Evolutionary conservation across 1,284 basidiomycete genomes (phyloP).

Genomic region (Irpex sp.): DNA sequence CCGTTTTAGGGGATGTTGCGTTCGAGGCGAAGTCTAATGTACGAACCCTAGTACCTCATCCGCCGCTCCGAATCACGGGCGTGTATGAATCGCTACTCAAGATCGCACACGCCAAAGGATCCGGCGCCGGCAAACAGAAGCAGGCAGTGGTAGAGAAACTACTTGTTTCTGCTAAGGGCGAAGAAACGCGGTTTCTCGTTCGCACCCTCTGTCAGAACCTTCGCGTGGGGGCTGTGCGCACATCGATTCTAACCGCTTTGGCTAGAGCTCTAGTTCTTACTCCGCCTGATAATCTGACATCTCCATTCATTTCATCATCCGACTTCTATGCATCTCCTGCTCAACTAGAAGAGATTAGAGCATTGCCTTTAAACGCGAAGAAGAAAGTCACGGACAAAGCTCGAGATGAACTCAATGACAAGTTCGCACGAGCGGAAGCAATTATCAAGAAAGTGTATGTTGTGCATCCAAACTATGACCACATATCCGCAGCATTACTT

Average conservation of each 20-base stretch:
- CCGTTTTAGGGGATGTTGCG: slow-evolving; percentile 67
- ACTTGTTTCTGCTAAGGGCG: slow-evolving; percentile 80
- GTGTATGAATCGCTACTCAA: slow-evolving; percentile 67
- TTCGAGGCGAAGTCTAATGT: slow-evolving; percentile 80
- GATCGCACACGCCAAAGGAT: slow-evolving; percentile 66
- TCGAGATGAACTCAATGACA: slow-evolving; percentile 42
- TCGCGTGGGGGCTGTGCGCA: slow-evolving; percentile 84
- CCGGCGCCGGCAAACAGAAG: slow-evolving; percentile 74
- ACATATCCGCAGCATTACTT: slow-evolving; percentile 71
- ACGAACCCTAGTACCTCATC: slow-evolving; percentile 72
- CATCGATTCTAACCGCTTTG: slow-evolving; percentile 79
- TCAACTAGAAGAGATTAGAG: slow-evolving; percentile 36
- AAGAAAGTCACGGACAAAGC: slow-evolving; percentile 41
- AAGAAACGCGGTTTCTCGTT: slow-evolving; percentile 84
- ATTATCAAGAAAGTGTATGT: slow-evolving; percentile 78
- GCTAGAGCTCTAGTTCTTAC: slow-evolving; percentile 78
- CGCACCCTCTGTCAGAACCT: slow-evolving; percentile 82
- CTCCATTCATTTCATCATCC: slow-evolving; percentile 23
- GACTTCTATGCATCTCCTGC: slow-evolving; percentile 35
- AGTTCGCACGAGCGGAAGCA: slow-evolving; percentile 55
- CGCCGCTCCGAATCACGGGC: slow-evolving; percentile 59
- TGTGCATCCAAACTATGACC: slow-evolving; percentile 85
- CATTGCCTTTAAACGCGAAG: slow-evolving; percentile 35
- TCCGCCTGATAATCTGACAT: slow-evolving; percentile 31
- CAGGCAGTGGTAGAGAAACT: slow-evolving; percentile 80